These are phyloP conservation scores for Daldinia concentrica DNA, from an alignment of 495 filamentous ascomycete genomes.

Conservation along the genomic window DNA sequence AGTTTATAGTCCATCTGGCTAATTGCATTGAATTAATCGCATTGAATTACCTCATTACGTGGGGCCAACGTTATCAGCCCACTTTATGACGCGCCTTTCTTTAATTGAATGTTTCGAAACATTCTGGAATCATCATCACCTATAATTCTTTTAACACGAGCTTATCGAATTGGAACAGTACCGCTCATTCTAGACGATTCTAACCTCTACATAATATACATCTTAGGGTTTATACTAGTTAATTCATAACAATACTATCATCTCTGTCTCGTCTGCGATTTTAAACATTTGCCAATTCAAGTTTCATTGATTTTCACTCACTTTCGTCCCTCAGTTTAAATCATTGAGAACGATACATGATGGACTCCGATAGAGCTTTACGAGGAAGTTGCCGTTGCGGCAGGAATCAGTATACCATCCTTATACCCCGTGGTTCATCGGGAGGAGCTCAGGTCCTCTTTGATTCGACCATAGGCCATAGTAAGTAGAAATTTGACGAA, in stretches of 20 bases:
- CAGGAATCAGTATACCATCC: constrained; percentile 80
- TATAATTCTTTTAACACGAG: constrained; percentile 1
- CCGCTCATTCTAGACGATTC: not conserved
- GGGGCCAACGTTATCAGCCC: constrained; percentile 27
- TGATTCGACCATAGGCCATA: constrained; percentile 68
- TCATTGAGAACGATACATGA: constrained; percentile 9
- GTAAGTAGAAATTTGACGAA: constrained; percentile 58
- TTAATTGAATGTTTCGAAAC: constrained; percentile 4
- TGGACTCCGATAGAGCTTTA: constrained; percentile 50
- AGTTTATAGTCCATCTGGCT: not conserved
- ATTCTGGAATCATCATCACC: constrained; percentile 8
- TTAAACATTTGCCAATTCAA: not conserved
- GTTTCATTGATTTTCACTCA: not conserved
- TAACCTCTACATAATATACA: constrained; percentile 3
- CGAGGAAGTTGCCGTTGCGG: constrained; percentile 85
- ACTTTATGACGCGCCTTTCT: constrained; percentile 38
- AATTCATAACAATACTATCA: not conserved
- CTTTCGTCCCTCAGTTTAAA: not conserved
- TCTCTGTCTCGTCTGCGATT: not conserved
- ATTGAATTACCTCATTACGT: constrained; percentile 11
- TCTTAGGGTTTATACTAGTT: constrained; percentile 2
- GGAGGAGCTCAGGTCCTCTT: constrained; percentile 73
- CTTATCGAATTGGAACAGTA: constrained; percentile 19
- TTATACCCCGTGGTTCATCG: constrained; percentile 65
- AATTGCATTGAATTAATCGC: too few relatives aligned